These are phyloP conservation scores for Saccharomyces mikatae DNA, from an alignment of 805 yeast genomes.

Conservation along the genomic window DNA sequence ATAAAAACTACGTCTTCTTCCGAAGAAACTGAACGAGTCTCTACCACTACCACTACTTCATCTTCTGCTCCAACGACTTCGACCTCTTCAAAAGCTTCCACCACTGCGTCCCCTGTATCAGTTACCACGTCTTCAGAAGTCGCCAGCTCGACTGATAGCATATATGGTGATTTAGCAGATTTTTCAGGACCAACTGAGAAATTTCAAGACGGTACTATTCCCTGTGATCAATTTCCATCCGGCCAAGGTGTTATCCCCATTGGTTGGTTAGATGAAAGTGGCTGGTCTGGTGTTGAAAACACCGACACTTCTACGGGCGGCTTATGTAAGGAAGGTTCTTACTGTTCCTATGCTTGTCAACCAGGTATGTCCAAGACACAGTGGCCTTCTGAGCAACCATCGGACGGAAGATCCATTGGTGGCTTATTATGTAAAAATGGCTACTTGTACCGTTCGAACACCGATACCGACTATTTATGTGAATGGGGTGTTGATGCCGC, in stretches of 20 bases:
- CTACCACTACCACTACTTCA: not conserved
- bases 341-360: conserved; percentile 97
- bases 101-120: conserved; percentile 22
- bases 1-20: not conserved
- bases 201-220: conserved; percentile 64
- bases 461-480: conserved; percentile 64
- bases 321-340: conserved; percentile 77
- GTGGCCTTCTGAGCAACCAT: conserved; percentile 88
- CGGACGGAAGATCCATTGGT: conserved; percentile 89
- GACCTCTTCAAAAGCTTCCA: conserved; percentile 17
- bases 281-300: conserved; percentile 38
- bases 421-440: conserved; percentile 85
- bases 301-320: conserved; percentile 51
- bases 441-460: conserved; percentile 74
- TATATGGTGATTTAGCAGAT: conserved; percentile 52
- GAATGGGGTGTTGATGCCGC: conserved; percentile 81
- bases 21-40: not conserved
- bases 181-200: conserved; percentile 49
- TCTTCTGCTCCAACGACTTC: conserved; percentile 16
- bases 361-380: conserved; percentile 99
- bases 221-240: conserved; percentile 62
- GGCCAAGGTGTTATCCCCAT: conserved; percentile 67
- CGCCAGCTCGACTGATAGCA: conserved; percentile 30
- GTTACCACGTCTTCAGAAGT: conserved; percentile 22
- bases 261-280: conserved; percentile 46